Evolutionary conservation across 768 basidiomycete genomes (phyloP).

Genomic region (Ramaria sp.): DNA sequence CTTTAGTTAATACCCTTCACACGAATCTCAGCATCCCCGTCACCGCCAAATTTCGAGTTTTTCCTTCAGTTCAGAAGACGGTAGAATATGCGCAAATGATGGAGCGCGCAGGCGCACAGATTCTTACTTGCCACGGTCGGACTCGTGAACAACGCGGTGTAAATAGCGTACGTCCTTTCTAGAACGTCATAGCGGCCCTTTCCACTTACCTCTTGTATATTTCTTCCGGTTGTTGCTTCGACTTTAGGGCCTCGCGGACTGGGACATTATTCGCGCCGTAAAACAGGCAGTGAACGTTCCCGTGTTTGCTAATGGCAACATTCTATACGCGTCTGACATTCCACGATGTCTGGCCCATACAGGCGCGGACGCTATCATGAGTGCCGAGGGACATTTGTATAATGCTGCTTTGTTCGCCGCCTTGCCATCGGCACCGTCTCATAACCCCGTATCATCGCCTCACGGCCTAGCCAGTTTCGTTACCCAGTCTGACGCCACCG

Average conservation of each 20-base stretch:
- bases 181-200: too few relatives aligned
- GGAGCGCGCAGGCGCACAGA: slow-evolving; percentile 89
- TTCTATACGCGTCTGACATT: slow-evolving; percentile 81
- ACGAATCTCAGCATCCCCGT: slow-evolving; percentile 81
- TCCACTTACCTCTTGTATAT: too few relatives aligned
- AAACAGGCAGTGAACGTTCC: slow-evolving; percentile 85
- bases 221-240: not conserved
- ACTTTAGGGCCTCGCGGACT: slow-evolving; percentile 72
- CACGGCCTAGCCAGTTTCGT: not conserved
- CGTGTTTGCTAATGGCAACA: slow-evolving; percentile 95
- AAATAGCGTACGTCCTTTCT: slow-evolving; percentile 38
- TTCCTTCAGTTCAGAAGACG: slow-evolving; percentile 75
- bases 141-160: slow-evolving; percentile 88
- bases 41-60: slow-evolving; percentile 93
- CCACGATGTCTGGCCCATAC: slow-evolving; percentile 69
- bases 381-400: slow-evolving; percentile 89
- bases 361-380: slow-evolving; percentile 89
- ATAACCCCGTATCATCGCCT: not conserved
- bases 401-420: slow-evolving; percentile 69
- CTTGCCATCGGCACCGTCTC: not conserved
- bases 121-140: slow-evolving; percentile 89
- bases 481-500: not conserved
- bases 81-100: slow-evolving; percentile 95
- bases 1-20: slow-evolving; percentile 76
- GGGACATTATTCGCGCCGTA: slow-evolving; percentile 83